Evolutionary conservation across 805 yeast genomes (phyloP).

Genomic region (Sugiyamaella mastotermitis): DNA sequence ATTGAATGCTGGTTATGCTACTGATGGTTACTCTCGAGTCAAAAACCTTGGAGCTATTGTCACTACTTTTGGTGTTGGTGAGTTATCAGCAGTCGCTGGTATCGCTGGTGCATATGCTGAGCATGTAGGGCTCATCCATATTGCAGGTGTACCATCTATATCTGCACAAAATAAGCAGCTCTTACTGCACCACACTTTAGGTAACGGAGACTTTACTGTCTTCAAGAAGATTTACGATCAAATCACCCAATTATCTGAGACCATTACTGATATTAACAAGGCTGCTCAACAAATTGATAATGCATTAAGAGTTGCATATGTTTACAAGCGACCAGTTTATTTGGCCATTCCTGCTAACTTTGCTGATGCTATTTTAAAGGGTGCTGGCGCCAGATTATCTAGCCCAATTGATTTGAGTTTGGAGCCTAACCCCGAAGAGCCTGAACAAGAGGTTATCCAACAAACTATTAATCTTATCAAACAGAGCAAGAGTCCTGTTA

Average conservation of each 20-base stretch:
- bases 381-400: slow-evolving; percentile 47
- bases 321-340: slow-evolving; percentile 75
- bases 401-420: slow-evolving; percentile 61
- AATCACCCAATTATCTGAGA: slow-evolving; percentile 61
- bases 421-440: slow-evolving; percentile 51
- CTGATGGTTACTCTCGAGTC: slow-evolving; percentile 82
- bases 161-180: slow-evolving; percentile 66
- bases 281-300: slow-evolving; percentile 73
- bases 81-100: slow-evolving; percentile 76
- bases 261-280: slow-evolving; percentile 53
- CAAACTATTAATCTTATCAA: slow-evolving; percentile 46
- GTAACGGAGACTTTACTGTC: slow-evolving; percentile 75
- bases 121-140: slow-evolving; percentile 78
- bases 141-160: slow-evolving; percentile 81
- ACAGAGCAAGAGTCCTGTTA: slow-evolving; percentile 61
- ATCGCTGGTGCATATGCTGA: slow-evolving; percentile 87
- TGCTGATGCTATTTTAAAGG: slow-evolving; percentile 45
- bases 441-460: slow-evolving; percentile 59
- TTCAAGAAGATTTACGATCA: slow-evolving; percentile 73
- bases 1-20: slow-evolving; percentile 82
- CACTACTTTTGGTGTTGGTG: slow-evolving; percentile 92
- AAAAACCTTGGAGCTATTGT: slow-evolving; percentile 68
- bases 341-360: slow-evolving; percentile 78
- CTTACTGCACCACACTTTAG: slow-evolving; percentile 76
- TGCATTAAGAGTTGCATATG: slow-evolving; percentile 64